These are phyloP conservation scores for Umbilicaria muhlenbergii DNA, from an alignment of 495 filamentous ascomycete species.

Conservation along the genomic window DNA sequence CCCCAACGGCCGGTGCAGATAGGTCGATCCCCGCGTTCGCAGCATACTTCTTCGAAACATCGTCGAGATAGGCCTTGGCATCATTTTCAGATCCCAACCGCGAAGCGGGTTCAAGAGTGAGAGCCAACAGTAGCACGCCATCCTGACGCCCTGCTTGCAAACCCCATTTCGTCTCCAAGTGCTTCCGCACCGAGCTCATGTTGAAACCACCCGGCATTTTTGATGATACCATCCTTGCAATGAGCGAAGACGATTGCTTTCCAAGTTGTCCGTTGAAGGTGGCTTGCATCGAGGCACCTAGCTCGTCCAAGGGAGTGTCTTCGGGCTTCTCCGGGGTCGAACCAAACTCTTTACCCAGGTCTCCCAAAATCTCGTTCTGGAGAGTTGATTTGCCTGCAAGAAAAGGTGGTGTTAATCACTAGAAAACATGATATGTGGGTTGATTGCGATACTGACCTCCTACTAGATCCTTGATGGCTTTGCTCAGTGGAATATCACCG, in stretches of 20 bases:
- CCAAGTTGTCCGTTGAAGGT: constrained; percentile 97
- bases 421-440: not conserved
- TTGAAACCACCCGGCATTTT: constrained; percentile 99
- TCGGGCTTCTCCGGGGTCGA: constrained; percentile 97
- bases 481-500: constrained; percentile 77
- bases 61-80: constrained; percentile 82
- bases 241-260: constrained; percentile 87
- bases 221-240: constrained; percentile 87
- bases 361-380: constrained; percentile 89
- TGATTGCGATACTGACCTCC: constrained; percentile 51
- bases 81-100: constrained; percentile 81
- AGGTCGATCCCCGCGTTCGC: constrained; percentile 70
- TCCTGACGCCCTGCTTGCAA: constrained; percentile 79
- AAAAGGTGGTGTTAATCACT: constrained; percentile 3
- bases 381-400: constrained; percentile 81
- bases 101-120: constrained; percentile 81
- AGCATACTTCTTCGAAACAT: constrained; percentile 80
- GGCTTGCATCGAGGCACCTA: constrained; percentile 89
- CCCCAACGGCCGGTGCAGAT: constrained; percentile 57
- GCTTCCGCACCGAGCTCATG: constrained; percentile 86
- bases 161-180: constrained; percentile 88
- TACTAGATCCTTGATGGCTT: constrained; percentile 97
- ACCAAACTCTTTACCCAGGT: constrained; percentile 95
- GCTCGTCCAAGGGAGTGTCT: constrained; percentile 89
- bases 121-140: constrained; percentile 70